Conservation (phyloP, 2,329 filamentous ascomycete species). For the Stagonosporopsis vannaccii region DNA sequence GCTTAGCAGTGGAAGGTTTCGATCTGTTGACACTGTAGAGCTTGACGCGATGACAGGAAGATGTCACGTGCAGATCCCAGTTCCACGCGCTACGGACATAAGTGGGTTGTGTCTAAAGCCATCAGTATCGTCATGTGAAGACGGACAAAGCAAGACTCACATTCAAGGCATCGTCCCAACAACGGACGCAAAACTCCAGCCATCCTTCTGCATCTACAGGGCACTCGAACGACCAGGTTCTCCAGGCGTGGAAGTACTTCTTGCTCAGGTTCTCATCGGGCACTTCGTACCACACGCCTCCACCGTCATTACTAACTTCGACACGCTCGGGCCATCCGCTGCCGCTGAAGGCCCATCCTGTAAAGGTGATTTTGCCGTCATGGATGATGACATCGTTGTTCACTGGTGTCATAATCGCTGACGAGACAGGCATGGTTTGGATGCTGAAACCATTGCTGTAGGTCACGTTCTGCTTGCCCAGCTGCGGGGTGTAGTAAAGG, state of each 20-base stretch:
- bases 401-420: constrained; percentile 70
- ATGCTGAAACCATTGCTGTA: constrained; percentile 70
- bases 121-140: constrained; percentile 10
- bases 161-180: constrained; percentile 57
- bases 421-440: constrained; percentile 75
- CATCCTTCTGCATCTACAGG: constrained; percentile 62
- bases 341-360: constrained; percentile 56
- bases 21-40: constrained; percentile 67
- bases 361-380: constrained; percentile 63
- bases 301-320: constrained; percentile 69
- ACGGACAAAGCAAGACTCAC: constrained; percentile 21
- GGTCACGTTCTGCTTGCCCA: constrained; percentile 70
- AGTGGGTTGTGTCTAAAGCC: constrained; percentile 50
- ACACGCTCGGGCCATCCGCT: constrained; percentile 64
- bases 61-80: constrained; percentile 72
- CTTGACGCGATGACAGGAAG: constrained; percentile 64
- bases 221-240: constrained; percentile 68
- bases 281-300: constrained; percentile 69
- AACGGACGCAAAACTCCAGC: constrained; percentile 55
- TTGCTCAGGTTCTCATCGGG: constrained; percentile 65
- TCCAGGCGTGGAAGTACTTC: constrained; percentile 71
- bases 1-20: constrained; percentile 56
- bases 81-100: constrained; percentile 60
- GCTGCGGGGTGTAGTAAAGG: constrained; percentile 72
- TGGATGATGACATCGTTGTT: constrained; percentile 69